A percentile compares a stretch with the other conserved stretches of the same genome.
Conservation (phyloP, 2,329 filamentous ascomycete genomes). For the Pseudonectria foliicola region DNA sequence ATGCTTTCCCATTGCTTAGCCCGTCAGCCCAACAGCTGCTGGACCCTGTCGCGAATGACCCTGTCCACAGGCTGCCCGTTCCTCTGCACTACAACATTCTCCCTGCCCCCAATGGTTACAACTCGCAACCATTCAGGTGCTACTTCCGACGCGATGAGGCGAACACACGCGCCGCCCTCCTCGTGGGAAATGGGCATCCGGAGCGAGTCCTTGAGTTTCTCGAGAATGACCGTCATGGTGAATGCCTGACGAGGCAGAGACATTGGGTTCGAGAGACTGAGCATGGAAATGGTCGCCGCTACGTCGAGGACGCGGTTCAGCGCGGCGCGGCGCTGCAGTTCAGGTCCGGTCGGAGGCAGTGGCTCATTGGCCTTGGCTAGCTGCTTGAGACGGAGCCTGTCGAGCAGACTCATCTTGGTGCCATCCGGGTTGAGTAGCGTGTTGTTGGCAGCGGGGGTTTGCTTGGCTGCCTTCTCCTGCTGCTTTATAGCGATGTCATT, state of each 20-base stretch:
- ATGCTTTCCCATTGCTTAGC: not conserved
- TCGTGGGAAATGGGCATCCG: conserved; percentile 46
- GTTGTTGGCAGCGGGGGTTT: conserved; percentile 24
- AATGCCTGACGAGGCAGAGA: conserved; percentile 56
- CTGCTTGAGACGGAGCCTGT: conserved; percentile 69
- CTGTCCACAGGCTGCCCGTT: conserved; percentile 33
- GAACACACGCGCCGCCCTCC: conserved; percentile 43
- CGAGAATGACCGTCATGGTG: conserved; percentile 53
- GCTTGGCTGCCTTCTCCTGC: conserved; percentile 35
- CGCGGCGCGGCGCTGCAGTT: conserved; percentile 56
- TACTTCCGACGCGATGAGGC: conserved; percentile 46
- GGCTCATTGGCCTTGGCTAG: conserved; percentile 48
- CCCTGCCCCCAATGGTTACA: conserved; percentile 43
- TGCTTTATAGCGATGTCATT: conserved; percentile 49
- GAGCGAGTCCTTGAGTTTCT: conserved; percentile 62
- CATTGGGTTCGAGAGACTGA: conserved; percentile 45
- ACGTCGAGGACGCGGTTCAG: conserved; percentile 64
- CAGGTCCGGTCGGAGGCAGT: conserved; percentile 47
- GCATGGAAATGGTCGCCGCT: conserved; percentile 58
- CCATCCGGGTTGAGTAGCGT: conserved; percentile 35
- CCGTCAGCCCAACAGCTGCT: conserved; percentile 24
- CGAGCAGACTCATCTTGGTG: conserved; percentile 60
- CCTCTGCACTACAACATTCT: conserved; percentile 51
- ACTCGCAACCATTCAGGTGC: conserved; percentile 51
- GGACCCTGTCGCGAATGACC: conserved; percentile 30